Base-by-base conservation (phyloP, 805 yeast species). In the Clavispora vitiphila region DNA sequence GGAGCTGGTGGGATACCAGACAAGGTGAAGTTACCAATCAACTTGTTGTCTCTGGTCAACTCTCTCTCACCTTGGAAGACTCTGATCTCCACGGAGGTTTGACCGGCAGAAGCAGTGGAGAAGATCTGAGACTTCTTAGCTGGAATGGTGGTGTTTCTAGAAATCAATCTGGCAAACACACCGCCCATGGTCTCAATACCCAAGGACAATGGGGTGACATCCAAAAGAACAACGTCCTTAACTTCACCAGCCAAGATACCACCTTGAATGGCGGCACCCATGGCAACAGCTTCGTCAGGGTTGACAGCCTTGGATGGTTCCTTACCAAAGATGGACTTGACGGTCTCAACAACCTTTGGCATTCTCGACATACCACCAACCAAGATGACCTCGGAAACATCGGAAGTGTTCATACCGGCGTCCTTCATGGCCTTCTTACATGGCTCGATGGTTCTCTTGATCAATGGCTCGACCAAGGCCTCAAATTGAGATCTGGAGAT, bases 1-100 rank as follows among this genome's bases (percentile, higher is more conserved):
- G 93, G 90, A 57, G 93, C 93, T 54, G 95, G 95, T 62, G 95
- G 96, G 57, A 89, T 89, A 71, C 96, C 96, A 51, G 93, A 76
- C 60, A 89, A 78, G 49, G 95, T 89, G 74, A 89, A 89, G 86
- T 90, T 89, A 71, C 97, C 97, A 67, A 89, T 86, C 67, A 90
- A 80, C 77, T 90, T 89, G 86, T 89, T 89, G 78, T 89, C 97
- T 76, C 95, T 85, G 61, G 91, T 95, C 64, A 90, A 82, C 76
- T 89, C 96, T 79, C 97, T 86, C 80, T 89, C 97, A 78, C 97
- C 97, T 77, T 89, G 96, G 96, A 87, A 90, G 47, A 89, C 97
- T 76, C 96, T 84, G 74, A 89, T 89, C 77, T 88, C 96, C 57
- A 88, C 96, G 58, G 95, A 85, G 52, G 96, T 88, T 78, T 88